Evolutionary conservation across 2,329 filamentous ascomycete species (phyloP).

Genomic region (Colletotrichum orchidophilum): DNA sequence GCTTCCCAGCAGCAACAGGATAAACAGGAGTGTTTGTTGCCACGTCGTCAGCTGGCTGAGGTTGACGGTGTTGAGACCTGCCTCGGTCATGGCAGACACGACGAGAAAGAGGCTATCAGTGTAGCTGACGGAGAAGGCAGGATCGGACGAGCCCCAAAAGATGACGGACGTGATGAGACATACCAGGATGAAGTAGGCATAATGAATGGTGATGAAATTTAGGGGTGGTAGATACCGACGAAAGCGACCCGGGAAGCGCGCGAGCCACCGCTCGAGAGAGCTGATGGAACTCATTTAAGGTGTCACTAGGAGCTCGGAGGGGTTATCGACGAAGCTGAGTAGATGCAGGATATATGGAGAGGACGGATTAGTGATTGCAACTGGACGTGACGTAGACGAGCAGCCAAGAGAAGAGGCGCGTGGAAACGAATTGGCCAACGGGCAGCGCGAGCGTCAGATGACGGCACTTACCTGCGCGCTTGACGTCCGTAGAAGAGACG

Average conservation of each 20-base stretch:
- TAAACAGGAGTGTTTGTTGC: conserved; percentile 72
- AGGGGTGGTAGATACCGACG: conserved; percentile 47
- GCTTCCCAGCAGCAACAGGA: conserved; percentile 73
- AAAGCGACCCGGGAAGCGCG: neutral
- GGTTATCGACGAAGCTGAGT: neutral
- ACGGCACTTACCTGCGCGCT: neutral
- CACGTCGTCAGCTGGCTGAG: conserved; percentile 71
- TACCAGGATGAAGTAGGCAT: conserved; percentile 70
- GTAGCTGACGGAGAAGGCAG: conserved; percentile 64
- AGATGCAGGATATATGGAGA: neutral
- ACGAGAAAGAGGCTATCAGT: conserved; percentile 75
- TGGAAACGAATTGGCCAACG: neutral
- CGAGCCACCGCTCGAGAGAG: neutral
- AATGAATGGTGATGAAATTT: conserved; percentile 73
- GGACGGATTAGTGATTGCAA: too few relatives aligned
- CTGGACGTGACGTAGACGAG: neutral
- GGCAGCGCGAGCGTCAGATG: neutral
- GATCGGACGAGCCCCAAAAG: conserved; percentile 67
- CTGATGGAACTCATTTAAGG: neutral
- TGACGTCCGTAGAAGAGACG: neutral
- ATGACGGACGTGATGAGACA: conserved; percentile 66
- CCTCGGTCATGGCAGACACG: conserved; percentile 72
- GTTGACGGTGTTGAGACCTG: conserved; percentile 75
- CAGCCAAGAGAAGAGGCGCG: neutral
- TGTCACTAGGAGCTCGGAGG: neutral